Base-by-base conservation (phyloP, 1,139 yeast genomes). In the Yamadazyma diddensiae region DNA sequence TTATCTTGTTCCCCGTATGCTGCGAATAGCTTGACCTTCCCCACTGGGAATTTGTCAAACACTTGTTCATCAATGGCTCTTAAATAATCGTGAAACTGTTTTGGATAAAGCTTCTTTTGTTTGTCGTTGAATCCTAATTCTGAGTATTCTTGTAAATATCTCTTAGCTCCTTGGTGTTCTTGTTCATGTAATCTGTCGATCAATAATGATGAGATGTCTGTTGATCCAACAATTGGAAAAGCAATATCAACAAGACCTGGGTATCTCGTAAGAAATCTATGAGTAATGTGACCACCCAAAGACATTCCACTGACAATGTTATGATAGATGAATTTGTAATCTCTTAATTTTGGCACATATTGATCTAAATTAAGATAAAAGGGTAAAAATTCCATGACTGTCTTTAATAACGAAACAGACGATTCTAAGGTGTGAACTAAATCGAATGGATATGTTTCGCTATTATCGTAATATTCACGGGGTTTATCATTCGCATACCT, bases 251-350 rank as follows among this genome's bases (percentile, higher is more conserved):
- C 67, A 23, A 53, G 40, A 3, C 60, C 53, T 1, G 77, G 77
- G 39, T 57, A 58, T 39, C 52, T 49, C 26, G 47, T 48, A 5
- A 70, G 77, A 32, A 69, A 65, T 32, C 80, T 55, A 53, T 77
- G 73, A 16, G 70, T 59, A 8, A 70, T 57, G 51, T 80, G 84
- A 0, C 77, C 87, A 2, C 87, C 86, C 40, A 78, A 59, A 0
- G 85, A 78, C 31, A 65, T 65, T 3, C 87, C 87, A 20, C 70
- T 50, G 16, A 76, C 52, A 19, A 70, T 58, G 44, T 67, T 69
- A 30, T 49, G 47, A 39, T 52, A 59, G 25, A 47, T 46, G 26
- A 52, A 50, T 17, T 50, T 44, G 28, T 39, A 41, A 15, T 32
- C 35, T 8, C 15, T 7, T 12, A 28, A 24, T 20, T 50, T 49